Evolutionary conservation across 2,329 filamentous ascomycete genomes (phyloP).

Genomic region (Cryphonectria parasitica): DNA sequence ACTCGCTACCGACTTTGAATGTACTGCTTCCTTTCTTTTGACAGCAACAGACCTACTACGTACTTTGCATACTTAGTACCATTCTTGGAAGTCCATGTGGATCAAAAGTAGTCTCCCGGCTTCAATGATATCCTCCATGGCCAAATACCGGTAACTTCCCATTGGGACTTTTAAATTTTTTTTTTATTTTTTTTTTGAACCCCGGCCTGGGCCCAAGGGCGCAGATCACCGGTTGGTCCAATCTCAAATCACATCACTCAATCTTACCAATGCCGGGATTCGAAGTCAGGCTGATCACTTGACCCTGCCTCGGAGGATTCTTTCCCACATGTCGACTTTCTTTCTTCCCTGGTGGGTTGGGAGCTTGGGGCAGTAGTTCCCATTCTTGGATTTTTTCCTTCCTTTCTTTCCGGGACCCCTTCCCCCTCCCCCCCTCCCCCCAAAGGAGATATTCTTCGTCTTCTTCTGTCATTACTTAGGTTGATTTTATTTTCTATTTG

Average conservation of each 20-base stretch:
- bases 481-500: no score
- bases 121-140: neutral
- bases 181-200: neutral
- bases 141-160: constrained; percentile 1
- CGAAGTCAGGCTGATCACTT: neutral
- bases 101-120: neutral
- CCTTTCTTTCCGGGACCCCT: no score
- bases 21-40: neutral
- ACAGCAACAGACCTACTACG: neutral
- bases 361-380: neutral
- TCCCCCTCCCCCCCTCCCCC: no score
- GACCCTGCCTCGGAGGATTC: constrained; percentile 3
- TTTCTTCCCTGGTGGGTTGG: neutral
- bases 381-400: neutral
- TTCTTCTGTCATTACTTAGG: no score
- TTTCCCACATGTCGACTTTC: neutral
- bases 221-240: neutral
- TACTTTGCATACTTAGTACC: neutral
- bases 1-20: neutral
- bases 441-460: no score
- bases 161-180: neutral
- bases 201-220: neutral
- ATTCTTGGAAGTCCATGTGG: neutral
- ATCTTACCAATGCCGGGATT: neutral
- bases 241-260: constrained; percentile 1